Evolutionary conservation across 306 rosid species (phyloP).

Genomic region (Betula pendula): DNA sequence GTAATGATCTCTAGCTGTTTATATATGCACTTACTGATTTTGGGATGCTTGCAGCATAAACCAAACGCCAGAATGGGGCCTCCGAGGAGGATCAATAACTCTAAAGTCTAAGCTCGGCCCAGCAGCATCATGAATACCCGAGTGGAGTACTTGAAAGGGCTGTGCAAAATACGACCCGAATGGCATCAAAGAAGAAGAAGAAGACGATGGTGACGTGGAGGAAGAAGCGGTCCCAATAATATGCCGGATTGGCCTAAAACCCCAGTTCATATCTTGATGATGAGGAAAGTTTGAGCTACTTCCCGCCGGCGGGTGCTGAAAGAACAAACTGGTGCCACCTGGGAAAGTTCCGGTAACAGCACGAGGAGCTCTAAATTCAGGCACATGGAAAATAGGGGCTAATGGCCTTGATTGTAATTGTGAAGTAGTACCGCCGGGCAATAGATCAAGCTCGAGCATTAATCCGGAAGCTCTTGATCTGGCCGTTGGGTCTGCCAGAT

Average conservation of each 20-base stretch:
- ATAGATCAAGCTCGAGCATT: constrained; percentile 72
- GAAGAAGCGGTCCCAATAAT: constrained; percentile 36
- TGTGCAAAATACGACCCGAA: constrained; percentile 42
- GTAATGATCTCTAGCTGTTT: neutral
- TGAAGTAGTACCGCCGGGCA: constrained; percentile 29
- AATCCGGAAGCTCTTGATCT: constrained; percentile 30
- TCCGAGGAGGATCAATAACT: constrained; percentile 79
- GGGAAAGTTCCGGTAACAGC: constrained; percentile 2
- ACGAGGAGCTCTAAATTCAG: constrained; percentile 13
- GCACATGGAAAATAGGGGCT: constrained; percentile 20
- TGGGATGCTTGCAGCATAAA: constrained; percentile 88
- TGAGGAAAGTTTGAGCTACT: constrained; percentile 37
- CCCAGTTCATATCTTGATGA: constrained; percentile 62
- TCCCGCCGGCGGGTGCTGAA: constrained; percentile 43
- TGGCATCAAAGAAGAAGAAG: constrained; percentile 47
- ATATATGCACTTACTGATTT: constrained; percentile 63
- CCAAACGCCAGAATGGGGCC: constrained; percentile 97
- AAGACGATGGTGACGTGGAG: constrained; percentile 43
- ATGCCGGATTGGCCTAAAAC: constrained; percentile 52
- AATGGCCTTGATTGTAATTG: constrained; percentile 4
- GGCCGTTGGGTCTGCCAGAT: neutral
- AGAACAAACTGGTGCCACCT: constrained; percentile 24
- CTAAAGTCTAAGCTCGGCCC: constrained; percentile 67
- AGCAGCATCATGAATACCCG: constrained; percentile 39
- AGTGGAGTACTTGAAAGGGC: constrained; percentile 53